A percentile compares a stretch with the other conserved stretches of the same genome.
These are phyloP conservation scores for Pseudogymnoascus destructans DNA, from an alignment of 2,329 filamentous ascomycete genomes.

Conservation along the genomic window DNA sequence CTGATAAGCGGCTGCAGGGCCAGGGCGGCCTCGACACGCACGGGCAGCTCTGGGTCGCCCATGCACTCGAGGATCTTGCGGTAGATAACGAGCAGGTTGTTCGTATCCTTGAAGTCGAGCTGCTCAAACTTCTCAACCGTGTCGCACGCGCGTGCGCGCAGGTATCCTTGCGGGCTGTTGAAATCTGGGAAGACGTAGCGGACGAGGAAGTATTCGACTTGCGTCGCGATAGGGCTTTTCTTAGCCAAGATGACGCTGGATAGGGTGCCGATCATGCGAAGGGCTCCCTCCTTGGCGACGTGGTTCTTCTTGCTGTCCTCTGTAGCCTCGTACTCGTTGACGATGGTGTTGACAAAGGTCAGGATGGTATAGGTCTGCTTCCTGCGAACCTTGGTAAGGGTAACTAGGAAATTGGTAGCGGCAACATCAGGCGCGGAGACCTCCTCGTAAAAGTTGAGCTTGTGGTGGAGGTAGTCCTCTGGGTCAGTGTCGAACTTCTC, in stretches of 20 bases:
- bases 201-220: slow-evolving; percentile 97
- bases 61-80: slow-evolving; percentile 94
- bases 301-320: slow-evolving; percentile 85
- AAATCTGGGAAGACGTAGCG: slow-evolving; percentile 98
- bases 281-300: slow-evolving; percentile 86
- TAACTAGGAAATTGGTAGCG: slow-evolving; percentile 91
- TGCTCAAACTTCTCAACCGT: slow-evolving; percentile 97
- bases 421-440: slow-evolving; percentile 90
- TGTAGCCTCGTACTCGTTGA: slow-evolving; percentile 79
- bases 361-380: slow-evolving; percentile 94
- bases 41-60: slow-evolving; percentile 85
- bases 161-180: slow-evolving; percentile 78
- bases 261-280: slow-evolving; percentile 93
- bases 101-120: slow-evolving; percentile 89
- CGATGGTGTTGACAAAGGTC: slow-evolving; percentile 87
- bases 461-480: slow-evolving; percentile 91
- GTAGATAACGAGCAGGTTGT: slow-evolving; percentile 93
- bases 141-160: slow-evolving; percentile 89
- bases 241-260: slow-evolving; percentile 91
- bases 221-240: slow-evolving; percentile 94
- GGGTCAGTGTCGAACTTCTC: slow-evolving; percentile 91
- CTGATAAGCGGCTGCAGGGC: slow-evolving; percentile 91
- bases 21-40: slow-evolving; percentile 85
- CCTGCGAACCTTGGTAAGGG: slow-evolving; percentile 82
- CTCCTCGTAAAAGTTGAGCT: slow-evolving; percentile 96